A percentile compares a stretch with the other conserved stretches of the same genome.
phyloP scores from a whole-genome alignment of 352 stramenopile species.

The Phytophthora aleatoria region DNA sequence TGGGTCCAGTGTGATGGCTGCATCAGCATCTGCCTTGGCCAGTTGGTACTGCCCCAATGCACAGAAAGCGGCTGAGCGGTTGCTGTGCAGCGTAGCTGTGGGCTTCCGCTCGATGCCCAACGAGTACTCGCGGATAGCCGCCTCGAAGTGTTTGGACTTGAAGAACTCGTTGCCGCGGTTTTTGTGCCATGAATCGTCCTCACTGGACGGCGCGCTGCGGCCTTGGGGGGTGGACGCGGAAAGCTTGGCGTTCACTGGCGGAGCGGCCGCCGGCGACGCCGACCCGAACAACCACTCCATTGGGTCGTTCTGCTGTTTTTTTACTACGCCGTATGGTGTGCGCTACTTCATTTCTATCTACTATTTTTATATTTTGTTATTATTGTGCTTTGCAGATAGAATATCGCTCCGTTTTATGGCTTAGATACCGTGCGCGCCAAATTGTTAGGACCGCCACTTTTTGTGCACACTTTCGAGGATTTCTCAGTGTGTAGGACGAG shows the following conservation, averaged over 20 bases:
- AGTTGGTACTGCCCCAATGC: constrained; percentile 55
- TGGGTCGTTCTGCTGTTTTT: background rate
- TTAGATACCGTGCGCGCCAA: no score
- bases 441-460: no score
- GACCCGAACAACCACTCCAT: constrained; percentile 78
- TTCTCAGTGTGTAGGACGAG: no score
- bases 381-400: no score
- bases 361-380: no score
- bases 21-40: constrained; percentile 61
- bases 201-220: constrained; percentile 61
- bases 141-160: constrained; percentile 57
- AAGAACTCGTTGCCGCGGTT: constrained; percentile 72
- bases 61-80: constrained; percentile 79
- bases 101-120: constrained; percentile 53
- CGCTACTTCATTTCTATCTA: no score
- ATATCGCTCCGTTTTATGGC: no score
- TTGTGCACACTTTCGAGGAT: no score
- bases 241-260: constrained; percentile 44
- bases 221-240: constrained; percentile 62
- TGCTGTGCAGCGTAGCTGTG: constrained; percentile 78
- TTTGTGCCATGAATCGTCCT: constrained; percentile 75
- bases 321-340: no score
- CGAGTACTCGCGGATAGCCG: constrained; percentile 66
- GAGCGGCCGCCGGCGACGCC: constrained; percentile 11
- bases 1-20: constrained; percentile 64